Conservation (phyloP, 257 asterid genomes). For the Forsythia suspensa region DNA sequence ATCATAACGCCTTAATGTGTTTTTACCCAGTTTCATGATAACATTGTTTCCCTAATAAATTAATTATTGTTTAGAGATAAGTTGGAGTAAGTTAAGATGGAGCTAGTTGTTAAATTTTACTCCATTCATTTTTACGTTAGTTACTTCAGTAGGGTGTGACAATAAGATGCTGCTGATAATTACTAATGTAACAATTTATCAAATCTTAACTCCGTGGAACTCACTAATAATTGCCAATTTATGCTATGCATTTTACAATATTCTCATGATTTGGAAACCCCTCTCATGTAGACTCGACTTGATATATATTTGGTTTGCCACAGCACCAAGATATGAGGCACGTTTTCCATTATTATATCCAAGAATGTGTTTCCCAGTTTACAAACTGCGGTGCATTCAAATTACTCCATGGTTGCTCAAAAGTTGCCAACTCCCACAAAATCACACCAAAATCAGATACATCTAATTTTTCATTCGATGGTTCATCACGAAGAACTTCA, state of each 20-base stretch:
- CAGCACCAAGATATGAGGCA: background rate
- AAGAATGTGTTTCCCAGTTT: conserved; percentile 4
- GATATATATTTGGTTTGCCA: conserved; percentile 3
- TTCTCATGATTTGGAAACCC: conserved; percentile 7
- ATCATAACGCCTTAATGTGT: background rate
- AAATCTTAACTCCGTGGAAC: background rate
- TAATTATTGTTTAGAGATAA: background rate
- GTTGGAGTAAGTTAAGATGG: background rate
- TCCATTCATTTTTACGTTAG: background rate
- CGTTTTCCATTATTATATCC: background rate
- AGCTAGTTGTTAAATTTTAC: background rate
- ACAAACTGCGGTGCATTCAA: conserved; percentile 88
- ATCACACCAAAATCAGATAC: conserved; percentile 93
- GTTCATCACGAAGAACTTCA: conserved; percentile 96
- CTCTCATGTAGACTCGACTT: conserved; percentile 4
- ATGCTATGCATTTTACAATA: conserved; percentile 12
- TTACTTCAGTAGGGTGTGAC: background rate
- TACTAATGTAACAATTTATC: background rate
- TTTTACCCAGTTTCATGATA: background rate
- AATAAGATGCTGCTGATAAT: background rate
- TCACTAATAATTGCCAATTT: background rate
- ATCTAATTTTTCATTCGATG: conserved; percentile 92
- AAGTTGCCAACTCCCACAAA: conserved; percentile 88
- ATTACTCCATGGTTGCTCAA: conserved; percentile 90
- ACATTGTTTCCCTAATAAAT: background rate